Percentiles rank a stretch among this genome's conserved stretches.
Evolutionary conservation across 2,329 filamentous ascomycete genomes (phyloP).

Genomic region (Biscogniauxia sp.): DNA sequence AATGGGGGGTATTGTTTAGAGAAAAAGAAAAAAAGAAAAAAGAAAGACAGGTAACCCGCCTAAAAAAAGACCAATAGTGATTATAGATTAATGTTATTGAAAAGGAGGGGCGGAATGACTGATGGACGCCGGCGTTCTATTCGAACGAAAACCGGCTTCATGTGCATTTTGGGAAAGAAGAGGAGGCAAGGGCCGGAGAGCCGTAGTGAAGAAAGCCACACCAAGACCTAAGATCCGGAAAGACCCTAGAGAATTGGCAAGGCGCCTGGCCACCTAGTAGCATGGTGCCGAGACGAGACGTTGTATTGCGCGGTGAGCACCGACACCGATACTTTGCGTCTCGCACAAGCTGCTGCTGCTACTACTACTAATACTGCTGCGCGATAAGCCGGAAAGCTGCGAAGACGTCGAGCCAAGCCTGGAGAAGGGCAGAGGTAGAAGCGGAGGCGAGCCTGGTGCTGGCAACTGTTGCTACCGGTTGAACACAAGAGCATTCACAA

Average conservation of each 20-base stretch:
- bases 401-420: background rate
- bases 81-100: background rate
- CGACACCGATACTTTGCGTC: background rate
- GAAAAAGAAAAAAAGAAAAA: background rate
- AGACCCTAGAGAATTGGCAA: background rate
- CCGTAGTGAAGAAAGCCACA: background rate
- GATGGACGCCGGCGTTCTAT: too few relatives aligned
- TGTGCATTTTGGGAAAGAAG: background rate
- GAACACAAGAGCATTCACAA: slow-evolving; percentile 75
- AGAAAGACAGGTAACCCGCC: background rate
- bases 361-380: background rate
- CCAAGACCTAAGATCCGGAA: background rate
- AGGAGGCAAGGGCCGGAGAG: background rate
- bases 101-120: background rate
- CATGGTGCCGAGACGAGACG: background rate
- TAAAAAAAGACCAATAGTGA: background rate
- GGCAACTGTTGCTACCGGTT: slow-evolving; percentile 36
- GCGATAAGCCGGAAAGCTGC: background rate
- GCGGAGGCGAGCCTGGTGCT: background rate
- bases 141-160: background rate
- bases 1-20: background rate
- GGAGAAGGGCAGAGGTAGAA: slow-evolving; percentile 5
- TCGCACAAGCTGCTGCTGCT: background rate
- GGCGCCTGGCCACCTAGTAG: background rate
- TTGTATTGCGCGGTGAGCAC: background rate